Base-by-base conservation (phyloP, 2,329 filamentous ascomycete species). In the Alternaria sp. region DNA sequence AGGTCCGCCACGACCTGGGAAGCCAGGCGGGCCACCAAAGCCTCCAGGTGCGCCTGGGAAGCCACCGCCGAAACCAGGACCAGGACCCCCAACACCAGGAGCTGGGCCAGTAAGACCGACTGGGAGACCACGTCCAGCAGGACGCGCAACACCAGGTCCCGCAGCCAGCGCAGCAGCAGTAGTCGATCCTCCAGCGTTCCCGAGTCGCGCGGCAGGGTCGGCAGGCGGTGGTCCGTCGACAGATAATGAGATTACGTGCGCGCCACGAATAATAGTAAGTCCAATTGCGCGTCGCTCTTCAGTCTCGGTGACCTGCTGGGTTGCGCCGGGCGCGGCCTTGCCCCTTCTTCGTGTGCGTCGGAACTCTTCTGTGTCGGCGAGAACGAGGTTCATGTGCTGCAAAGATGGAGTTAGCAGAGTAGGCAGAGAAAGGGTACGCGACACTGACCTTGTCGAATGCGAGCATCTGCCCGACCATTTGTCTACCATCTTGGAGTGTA, bases 261-360 rank as follows among this genome's bases (percentile, higher is more conserved):
- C 93, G 75, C 96, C 96, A 75, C 96, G 93, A 67, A 99, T 89
- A 73, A 99, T 99, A 17, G 93, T 94, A 68, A 99, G 86, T 61
- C 96, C 96, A 36, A 99, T 88, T n/a, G 93, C 97, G 76, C 96
- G 91, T 87, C 98, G 98, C 84, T 98, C 96, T 83, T 99, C 95
- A 13, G 91, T 89, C 83, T 97, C 93, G 73, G 97, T 87, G 52
- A 91, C 88, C 57, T 82, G 79, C 77, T 91, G 87, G 53, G 87
- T 81, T 55, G 87, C 84, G 70, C 88, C 86, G 59, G 90, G 88
- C 46, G 91, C 89, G 57, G 87, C 84, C 84, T 96, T 96, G 73
- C 88, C 86, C 74, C 70, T 67, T 69, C 73, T 71, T 66, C 73
- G 71, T 60, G 72, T 76, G 46, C 73, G 71, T 60, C 74, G 70